Evolutionary conservation across 2,329 filamentous ascomycete genomes (phyloP).

Genomic region (Ramichloridium luteum): DNA sequence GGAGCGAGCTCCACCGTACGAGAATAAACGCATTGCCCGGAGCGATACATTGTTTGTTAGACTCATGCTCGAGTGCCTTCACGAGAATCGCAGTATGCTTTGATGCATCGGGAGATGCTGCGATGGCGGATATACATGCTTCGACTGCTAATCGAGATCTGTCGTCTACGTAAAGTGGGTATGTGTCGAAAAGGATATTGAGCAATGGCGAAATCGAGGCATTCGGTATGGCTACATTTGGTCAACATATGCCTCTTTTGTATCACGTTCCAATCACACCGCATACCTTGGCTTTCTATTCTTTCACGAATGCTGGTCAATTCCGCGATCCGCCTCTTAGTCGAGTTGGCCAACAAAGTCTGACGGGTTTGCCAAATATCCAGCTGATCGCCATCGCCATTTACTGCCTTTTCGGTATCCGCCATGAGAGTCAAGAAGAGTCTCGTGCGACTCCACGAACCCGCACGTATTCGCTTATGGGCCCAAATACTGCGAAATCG

Average conservation of each 20-base stretch:
- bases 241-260: conserved; percentile 3
- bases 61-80: conserved; percentile 56
- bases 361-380: conserved; percentile 22
- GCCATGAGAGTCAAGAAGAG: no score
- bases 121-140: conserved; percentile 58
- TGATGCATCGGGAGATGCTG: conserved; percentile 47
- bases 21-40: conserved; percentile 74
- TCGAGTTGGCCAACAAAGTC: conserved; percentile 35
- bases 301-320: conserved; percentile 33
- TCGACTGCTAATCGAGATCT: conserved; percentile 73
- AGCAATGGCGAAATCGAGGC: conserved; percentile 31
- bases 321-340: conserved; percentile 35
- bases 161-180: conserved; percentile 77
- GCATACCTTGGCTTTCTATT: conserved; percentile 32
- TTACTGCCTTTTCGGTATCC: conserved; percentile 6
- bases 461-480: no score
- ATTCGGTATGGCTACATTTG: conserved; percentile 9
- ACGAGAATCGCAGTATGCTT: conserved; percentile 52
- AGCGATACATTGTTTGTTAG: conserved; percentile 64
- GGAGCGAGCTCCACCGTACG: conserved; percentile 74
- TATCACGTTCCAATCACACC: background rate
- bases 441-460: no score
- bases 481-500: no score
- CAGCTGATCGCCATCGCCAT: conserved; percentile 10
- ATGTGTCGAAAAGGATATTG: conserved; percentile 70